Evolutionary conservation across 2,329 filamentous ascomycete species (phyloP).

Genomic region (Arthroderma sp.): DNA sequence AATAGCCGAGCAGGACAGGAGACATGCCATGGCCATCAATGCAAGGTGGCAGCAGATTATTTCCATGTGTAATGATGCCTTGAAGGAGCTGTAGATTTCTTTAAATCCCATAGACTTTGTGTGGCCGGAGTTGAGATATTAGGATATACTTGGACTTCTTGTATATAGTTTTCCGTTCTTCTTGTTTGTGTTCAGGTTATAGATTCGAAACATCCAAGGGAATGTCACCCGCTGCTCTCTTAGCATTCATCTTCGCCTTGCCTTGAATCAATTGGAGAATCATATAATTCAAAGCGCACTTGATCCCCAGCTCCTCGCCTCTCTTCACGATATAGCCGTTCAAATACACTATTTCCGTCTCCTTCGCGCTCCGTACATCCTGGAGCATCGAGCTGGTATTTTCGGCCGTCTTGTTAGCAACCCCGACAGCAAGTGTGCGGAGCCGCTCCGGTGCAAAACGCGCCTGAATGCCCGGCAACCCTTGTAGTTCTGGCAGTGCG

Average conservation of each 20-base stretch:
- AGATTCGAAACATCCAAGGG: constrained; percentile 16
- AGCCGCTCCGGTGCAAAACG: constrained; percentile 50
- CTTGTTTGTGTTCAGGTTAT: too few relatives aligned
- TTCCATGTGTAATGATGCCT: too few relatives aligned
- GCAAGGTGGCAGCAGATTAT: too few relatives aligned
- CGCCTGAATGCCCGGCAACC: constrained; percentile 45
- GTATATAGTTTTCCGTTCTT: too few relatives aligned
- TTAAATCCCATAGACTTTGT: too few relatives aligned
- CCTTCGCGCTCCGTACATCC: constrained; percentile 46
- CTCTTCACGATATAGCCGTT: constrained; percentile 76
- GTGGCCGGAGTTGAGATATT: too few relatives aligned
- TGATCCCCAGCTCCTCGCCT: constrained; percentile 59
- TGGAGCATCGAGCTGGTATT: constrained; percentile 56
- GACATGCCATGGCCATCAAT: too few relatives aligned
- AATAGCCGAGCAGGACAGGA: too few relatives aligned
- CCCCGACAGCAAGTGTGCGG: constrained; percentile 44
- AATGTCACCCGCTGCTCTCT: constrained; percentile 19
- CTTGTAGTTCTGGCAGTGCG: constrained; percentile 58
- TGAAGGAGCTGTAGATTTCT: background rate
- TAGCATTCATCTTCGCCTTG: constrained; percentile 40
- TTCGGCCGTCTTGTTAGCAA: constrained; percentile 41
- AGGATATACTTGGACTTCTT: too few relatives aligned
- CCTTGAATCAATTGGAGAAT: constrained; percentile 60
- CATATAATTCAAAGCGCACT: constrained; percentile 58
- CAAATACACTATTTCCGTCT: constrained; percentile 68